phyloP scores from a whole-genome alignment of 23 red algal species.

The Gracilaria vermiculophylla region DNA sequence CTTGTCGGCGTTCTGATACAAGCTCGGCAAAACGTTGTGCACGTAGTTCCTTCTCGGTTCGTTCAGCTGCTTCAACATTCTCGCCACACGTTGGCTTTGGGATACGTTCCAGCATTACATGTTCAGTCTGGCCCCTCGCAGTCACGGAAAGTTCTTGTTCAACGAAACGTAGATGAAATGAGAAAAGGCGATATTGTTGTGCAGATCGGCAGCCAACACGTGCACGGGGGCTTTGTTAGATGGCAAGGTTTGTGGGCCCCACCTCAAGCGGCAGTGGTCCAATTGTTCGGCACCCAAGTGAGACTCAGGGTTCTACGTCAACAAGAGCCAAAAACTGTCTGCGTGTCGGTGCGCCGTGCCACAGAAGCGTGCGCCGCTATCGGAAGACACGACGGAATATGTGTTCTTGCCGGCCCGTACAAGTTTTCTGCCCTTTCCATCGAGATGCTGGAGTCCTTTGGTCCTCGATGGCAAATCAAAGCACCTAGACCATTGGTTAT shows the following conservation, averaged over 20 bases:
- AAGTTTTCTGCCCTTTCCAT: neutral
- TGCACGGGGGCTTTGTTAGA: neutral
- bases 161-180: neutral
- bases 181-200: conserved; percentile 1
- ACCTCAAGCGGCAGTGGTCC: neutral
- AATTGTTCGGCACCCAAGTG: neutral
- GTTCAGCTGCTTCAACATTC: neutral
- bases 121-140: neutral
- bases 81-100: neutral
- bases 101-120: neutral
- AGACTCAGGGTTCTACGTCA: neutral
- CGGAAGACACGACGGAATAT: neutral
- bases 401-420: neutral
- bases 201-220: neutral
- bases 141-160: neutral
- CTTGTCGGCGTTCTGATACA: conserved; percentile 10
- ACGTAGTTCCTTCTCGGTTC: conserved; percentile 1
- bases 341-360: neutral
- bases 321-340: neutral
- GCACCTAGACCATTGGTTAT: neutral
- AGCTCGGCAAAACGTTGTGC: neutral
- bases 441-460: neutral
- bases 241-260: conserved; percentile 19
- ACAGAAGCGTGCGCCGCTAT: neutral
- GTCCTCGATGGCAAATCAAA: neutral